Conservation (phyloP, 73 alveolate species). For the Symbiodinium natans region DNA sequence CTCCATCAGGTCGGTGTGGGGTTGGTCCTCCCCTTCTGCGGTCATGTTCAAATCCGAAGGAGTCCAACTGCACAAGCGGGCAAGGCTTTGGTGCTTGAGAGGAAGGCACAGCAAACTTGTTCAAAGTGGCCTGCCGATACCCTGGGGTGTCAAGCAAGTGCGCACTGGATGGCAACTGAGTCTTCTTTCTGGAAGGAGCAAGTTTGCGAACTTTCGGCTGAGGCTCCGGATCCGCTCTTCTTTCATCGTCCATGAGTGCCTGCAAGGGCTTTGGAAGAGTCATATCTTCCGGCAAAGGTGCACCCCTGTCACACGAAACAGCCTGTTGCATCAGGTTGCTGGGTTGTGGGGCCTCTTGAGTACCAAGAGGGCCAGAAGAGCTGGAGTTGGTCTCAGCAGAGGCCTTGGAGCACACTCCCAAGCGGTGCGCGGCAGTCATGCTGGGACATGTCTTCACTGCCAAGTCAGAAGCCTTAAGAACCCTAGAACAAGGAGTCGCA, state of each 20-base stretch:
- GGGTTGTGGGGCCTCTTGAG: neutral
- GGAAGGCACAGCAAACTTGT: neutral
- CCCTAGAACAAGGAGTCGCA: no score
- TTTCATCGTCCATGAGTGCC: neutral
- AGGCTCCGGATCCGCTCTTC: neutral
- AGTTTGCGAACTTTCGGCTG: neutral
- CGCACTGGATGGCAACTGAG: neutral
- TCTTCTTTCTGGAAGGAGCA: neutral
- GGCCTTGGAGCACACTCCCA: neutral
- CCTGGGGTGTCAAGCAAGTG: neutral
- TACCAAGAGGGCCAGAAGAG: neutral
- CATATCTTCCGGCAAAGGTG: neutral
- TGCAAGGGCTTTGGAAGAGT: neutral
- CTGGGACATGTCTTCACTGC: no score
- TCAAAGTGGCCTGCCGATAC: neutral
- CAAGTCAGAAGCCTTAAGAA: no score
- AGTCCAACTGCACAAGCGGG: neutral
- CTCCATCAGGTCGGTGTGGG: neutral
- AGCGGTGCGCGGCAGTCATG: no score
- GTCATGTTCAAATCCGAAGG: neutral
- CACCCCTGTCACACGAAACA: neutral
- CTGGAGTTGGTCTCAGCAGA: no score
- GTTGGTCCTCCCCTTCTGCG: neutral
- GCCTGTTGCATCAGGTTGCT: neutral
- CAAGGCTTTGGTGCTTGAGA: neutral